Base-by-base conservation (phyloP, 306 rosid species). In the Quercus rubra region DNA sequence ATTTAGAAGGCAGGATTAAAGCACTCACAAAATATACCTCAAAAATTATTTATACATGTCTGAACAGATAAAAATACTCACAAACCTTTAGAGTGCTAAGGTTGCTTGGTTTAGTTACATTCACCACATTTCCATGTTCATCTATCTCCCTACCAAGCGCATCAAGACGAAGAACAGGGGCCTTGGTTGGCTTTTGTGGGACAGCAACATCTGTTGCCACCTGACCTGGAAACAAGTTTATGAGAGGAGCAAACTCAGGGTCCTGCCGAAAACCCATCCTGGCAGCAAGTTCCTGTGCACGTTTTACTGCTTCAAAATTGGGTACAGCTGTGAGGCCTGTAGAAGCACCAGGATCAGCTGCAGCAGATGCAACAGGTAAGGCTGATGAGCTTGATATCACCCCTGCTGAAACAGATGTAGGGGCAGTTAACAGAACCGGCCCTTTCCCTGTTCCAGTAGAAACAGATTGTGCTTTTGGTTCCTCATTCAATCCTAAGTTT, bases 161-260 rank as follows among this genome's bases (percentile, higher is more conserved):
- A 85, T 94, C 99, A 78, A 94, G 94, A 54, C 99, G 97, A 87
- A 94, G 99, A 85, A 94, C 97, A 83, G 97, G 99, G 31, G 89
- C 91, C 80, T 92, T 94, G 56, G 89, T 79, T 46, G 97, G 99
- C 86, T 91, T 94, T 90, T 90, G 99, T 4, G 90, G 84, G 77
- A 79, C 58, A 77, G 90, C 73, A 74, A 74, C 79, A 73, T 94
- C 97, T 2, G 93, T 70, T 55, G 82, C 82, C 75, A 62, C n/a
- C 83, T 92, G 97, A 75, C 97, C 95, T 1, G 97, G 97, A 88
- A 94, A 94, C 90, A 90, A 81, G 81, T 92, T 94, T 78, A 94
- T 91, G 11, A 91, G 84, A 73, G 99, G 97, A 85, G 91, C 93
- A 90, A 94, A 94, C 85, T 92, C 92, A 19, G 99, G 99, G 87